A percentile compares a stretch with the other conserved stretches of the same genome.
Evolutionary conservation across 345 rosid species (phyloP).

Genomic region (Rhizophora mangle): DNA sequence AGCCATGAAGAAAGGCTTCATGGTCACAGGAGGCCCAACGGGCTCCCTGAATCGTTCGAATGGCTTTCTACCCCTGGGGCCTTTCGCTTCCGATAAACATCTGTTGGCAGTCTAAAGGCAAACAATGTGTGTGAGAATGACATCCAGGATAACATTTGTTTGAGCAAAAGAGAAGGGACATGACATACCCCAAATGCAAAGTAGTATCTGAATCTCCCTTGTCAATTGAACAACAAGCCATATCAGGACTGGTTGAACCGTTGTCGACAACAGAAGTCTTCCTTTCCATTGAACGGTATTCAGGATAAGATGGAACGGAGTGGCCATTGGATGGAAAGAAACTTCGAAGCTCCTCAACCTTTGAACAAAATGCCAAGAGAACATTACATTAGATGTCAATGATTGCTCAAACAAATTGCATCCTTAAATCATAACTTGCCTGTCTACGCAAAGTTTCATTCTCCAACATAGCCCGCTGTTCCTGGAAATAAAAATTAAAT

Average conservation of each 20-base stretch:
- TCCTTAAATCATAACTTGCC: conserved; percentile 35
- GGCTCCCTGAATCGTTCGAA: conserved; percentile 46
- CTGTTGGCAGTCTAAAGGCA: conserved; percentile 55
- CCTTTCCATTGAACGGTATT: conserved; percentile 50
- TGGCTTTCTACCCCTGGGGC: conserved; percentile 47
- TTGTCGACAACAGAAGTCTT: conserved; percentile 35
- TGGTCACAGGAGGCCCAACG: conserved; percentile 27
- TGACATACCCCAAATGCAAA: conserved; percentile 69
- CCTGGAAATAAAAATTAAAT: conserved; percentile 40
- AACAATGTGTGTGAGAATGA: background rate
- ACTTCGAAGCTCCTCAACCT: conserved; percentile 82
- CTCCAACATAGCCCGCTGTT: conserved; percentile 74
- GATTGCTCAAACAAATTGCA: conserved; percentile 1
- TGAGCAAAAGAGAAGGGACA: conserved; percentile 4
- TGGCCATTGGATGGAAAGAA: conserved; percentile 49
- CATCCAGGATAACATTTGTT: background rate
- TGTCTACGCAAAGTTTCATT: conserved; percentile 88
- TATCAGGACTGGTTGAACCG: conserved; percentile 37
- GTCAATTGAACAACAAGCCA: conserved; percentile 35
- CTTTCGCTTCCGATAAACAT: conserved; percentile 47
- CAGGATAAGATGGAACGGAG: conserved; percentile 45
- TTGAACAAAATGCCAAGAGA: conserved; percentile 2
- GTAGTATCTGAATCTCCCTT: conserved; percentile 81
- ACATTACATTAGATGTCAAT: background rate
- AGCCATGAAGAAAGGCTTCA: conserved; percentile 3